Conservation (phyloP, 2,329 filamentous ascomycete species). For the Penicillium verrucosum region DNA sequence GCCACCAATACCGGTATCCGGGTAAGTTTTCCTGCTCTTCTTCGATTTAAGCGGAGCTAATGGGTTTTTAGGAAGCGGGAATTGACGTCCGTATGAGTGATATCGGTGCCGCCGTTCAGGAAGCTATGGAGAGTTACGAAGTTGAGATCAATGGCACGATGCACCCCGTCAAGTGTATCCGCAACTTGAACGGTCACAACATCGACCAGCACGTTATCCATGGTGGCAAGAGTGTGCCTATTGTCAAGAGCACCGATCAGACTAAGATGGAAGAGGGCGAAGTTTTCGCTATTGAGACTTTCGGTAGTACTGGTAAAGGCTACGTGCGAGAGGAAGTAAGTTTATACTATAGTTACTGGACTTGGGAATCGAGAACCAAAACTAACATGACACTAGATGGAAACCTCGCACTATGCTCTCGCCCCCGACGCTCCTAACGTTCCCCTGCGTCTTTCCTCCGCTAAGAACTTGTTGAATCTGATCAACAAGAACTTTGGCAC, state of each 20-base stretch:
- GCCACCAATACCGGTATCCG: constrained; percentile 72
- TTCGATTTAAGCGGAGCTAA: constrained; percentile 9
- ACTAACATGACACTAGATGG: constrained; percentile 50
- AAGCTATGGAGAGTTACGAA: constrained; percentile 91
- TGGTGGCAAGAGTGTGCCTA: constrained; percentile 86
- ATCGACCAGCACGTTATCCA: constrained; percentile 89
- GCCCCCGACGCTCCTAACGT: constrained; percentile 69
- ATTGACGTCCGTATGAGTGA: constrained; percentile 88
- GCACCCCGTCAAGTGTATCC: constrained; percentile 78
- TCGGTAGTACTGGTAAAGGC: constrained; percentile 88
- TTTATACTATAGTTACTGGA: constrained; percentile 15
- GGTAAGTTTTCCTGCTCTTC: constrained; percentile 34
- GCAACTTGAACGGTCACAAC: constrained; percentile 84
- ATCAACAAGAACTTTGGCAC: constrained; percentile 98
- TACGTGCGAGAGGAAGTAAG: constrained; percentile 79
- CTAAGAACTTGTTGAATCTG: constrained; percentile 77
- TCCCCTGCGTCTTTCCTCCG: constrained; percentile 72
- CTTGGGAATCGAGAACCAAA: background rate
- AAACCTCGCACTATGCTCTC: constrained; percentile 85
- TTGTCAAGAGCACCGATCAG: constrained; percentile 81
- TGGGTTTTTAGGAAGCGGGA: constrained; percentile 66
- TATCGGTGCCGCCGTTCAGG: constrained; percentile 79
- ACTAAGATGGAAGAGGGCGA: constrained; percentile 99
- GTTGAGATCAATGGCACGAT: constrained; percentile 76
- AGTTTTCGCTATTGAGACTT: constrained; percentile 92